Percentiles rank a stretch among this genome's conserved stretches.
These are phyloP conservation scores for Hypoxylon sp. DNA, from an alignment of 2,329 filamentous ascomycete species.

Conservation along the genomic window DNA sequence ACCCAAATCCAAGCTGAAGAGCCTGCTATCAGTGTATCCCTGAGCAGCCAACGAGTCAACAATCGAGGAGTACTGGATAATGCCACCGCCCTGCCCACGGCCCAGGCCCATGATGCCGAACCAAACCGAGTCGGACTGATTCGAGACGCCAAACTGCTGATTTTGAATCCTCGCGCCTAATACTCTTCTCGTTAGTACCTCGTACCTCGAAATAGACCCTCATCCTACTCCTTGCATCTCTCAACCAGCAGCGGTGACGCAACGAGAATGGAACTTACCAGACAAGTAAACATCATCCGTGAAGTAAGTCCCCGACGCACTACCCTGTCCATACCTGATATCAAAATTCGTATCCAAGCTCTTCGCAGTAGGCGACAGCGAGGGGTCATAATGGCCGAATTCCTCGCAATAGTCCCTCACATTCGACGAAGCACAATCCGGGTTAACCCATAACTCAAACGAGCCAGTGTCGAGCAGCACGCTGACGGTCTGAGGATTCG, in stretches of 20 bases:
- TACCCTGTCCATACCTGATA: constrained; percentile 56
- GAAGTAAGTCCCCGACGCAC: constrained; percentile 60
- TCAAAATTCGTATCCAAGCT: constrained; percentile 55
- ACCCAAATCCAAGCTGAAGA: constrained; percentile 65
- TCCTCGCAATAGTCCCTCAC: constrained; percentile 55
- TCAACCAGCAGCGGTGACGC: not conserved
- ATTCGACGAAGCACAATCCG: constrained; percentile 56
- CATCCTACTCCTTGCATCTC: not conserved
- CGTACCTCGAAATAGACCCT: not conserved
- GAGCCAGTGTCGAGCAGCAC: constrained; percentile 66
- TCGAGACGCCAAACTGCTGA: constrained; percentile 65
- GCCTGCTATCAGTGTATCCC: constrained; percentile 62
- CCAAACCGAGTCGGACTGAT: constrained; percentile 60
- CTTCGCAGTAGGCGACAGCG: constrained; percentile 56
- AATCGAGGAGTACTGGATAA: constrained; percentile 65
- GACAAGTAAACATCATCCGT: constrained; percentile 62
- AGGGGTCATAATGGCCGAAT: constrained; percentile 61
- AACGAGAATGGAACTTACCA: constrained; percentile 45
- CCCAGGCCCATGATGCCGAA: constrained; percentile 66
- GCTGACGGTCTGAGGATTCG: constrained; percentile 56
- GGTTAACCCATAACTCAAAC: constrained; percentile 68
- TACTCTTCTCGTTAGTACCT: not conserved
- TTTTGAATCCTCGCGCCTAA: constrained; percentile 55
- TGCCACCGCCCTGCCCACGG: constrained; percentile 57
- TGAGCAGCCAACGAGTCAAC: constrained; percentile 62